Percentiles rank a stretch among this genome's conserved stretches.
Conservation (phyloP, 208 protist genomes). For the Phytomonas francai region DNA sequence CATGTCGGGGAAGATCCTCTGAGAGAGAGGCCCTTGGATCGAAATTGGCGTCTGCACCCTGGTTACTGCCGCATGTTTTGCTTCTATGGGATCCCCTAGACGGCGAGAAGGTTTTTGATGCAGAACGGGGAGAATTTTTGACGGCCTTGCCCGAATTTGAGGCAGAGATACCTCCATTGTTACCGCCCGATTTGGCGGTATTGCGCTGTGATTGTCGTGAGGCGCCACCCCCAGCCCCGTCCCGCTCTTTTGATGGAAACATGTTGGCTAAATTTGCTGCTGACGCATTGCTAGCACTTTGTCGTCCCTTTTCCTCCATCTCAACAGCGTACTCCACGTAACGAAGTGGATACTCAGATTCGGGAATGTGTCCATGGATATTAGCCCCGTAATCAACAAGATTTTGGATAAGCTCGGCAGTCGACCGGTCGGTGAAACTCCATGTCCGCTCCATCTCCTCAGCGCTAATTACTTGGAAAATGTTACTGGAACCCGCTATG, state of each 20-base stretch:
- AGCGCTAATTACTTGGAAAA: background rate
- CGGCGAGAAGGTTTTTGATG: background rate
- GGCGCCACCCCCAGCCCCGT: background rate
- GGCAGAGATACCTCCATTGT: background rate
- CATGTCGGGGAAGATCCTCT: background rate
- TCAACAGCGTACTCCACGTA: slow-evolving; percentile 36
- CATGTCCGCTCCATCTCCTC: slow-evolving; percentile 29
- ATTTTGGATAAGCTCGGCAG: slow-evolving; percentile 37
- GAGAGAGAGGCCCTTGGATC: background rate
- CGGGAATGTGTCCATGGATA: slow-evolving; percentile 34
- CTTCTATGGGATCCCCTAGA: background rate
- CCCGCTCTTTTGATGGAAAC: background rate
- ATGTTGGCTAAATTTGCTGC: background rate
- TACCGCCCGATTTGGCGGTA: background rate
- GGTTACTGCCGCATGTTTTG: background rate
- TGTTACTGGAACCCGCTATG: background rate
- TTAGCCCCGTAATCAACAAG: slow-evolving; percentile 35
- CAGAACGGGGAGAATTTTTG: background rate
- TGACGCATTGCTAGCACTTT: background rate
- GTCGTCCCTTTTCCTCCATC: background rate
- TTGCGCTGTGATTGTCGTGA: background rate
- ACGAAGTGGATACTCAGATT: slow-evolving; percentile 35
- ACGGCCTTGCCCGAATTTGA: background rate
- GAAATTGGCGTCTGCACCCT: background rate
- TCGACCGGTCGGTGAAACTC: slow-evolving; percentile 31